Base-by-base conservation (phyloP, 495 filamentous ascomycete species). In the Podospora sp. region DNA sequence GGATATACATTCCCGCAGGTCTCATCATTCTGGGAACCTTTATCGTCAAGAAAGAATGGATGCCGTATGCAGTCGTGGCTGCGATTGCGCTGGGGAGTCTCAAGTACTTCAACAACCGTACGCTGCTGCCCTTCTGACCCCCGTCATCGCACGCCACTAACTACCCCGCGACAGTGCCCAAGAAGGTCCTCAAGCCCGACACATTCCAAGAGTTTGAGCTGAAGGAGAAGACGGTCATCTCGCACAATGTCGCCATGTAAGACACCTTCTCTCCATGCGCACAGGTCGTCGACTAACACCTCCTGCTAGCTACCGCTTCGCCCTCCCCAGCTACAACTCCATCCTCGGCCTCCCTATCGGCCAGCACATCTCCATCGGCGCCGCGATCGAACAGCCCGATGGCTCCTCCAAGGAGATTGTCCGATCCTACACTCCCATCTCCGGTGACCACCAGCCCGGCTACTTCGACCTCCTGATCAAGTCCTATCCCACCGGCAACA, bases 391-490 rank as follows among this genome's bases (percentile, higher is more conserved):
- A 18, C 83, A 86, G 65, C 76, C 83, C 49, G 86, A 90, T 65
- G 90, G 90, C 67, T 82, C 86, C 70, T 84, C 83, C 67, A 96
- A 97, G 81, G 92, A 97, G 71, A 90, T 97, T 66, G 88, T 97
- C 14, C 93, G 95, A 76, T 96, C 92, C 24, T 99, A 99, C 83
- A 99, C 95, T 14, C 95, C 95, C 52, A 97, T 98, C 77, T 93
- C 91, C 62, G 93, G 90, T 69, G 94, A 97, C 83, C 86, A 93
- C 70, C 89, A 94, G 70, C 89, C 87, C n/a, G 95, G 95, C 75
- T 91, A 92, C 85, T 93, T 99, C 82, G 94, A 97, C 78, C 89
- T 99, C 63, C 87, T 99, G 60, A 92, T 99, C 81, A 99, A 99
- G 84, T 93, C 93, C 49, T 99, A 99, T 80, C 92, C 93, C 0